phyloP scores from a whole-genome alignment of 768 basidiomycete species.

The Mycena epipterygia region DNA sequence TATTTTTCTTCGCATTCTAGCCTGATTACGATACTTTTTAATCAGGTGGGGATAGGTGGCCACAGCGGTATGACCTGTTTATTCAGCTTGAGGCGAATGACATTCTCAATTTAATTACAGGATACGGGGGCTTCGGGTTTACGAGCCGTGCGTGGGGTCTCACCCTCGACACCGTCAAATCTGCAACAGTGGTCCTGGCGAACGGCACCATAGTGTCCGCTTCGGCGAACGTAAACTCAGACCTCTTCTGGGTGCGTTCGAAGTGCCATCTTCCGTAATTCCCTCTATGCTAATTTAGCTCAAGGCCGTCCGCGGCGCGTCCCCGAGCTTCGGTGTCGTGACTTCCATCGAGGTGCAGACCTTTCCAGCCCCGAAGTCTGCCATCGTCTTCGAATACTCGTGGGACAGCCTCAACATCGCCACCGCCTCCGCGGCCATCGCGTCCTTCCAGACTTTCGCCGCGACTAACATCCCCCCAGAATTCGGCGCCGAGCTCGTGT shows the following conservation, averaged over 20 bases:
- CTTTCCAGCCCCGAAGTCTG: constrained; percentile 53
- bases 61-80: constrained; percentile 52
- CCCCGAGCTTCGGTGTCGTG: constrained; percentile 57
- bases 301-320: constrained; percentile 58
- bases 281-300: background rate
- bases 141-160: constrained; percentile 66
- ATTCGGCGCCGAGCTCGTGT: constrained; percentile 51
- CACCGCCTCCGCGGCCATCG: constrained; percentile 47
- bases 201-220: constrained; percentile 58
- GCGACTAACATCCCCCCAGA: constrained; percentile 49
- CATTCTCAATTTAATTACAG: background rate
- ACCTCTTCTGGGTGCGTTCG: constrained; percentile 65
- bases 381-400: constrained; percentile 52
- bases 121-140: constrained; percentile 65
- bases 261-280: background rate
- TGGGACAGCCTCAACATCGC: constrained; percentile 50
- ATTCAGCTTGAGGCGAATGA: background rate
- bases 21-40: background rate
- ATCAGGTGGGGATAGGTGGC: constrained; percentile 59
- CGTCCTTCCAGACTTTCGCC: constrained; percentile 52
- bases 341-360: constrained; percentile 57
- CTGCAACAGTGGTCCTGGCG: constrained; percentile 58
- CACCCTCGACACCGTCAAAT: constrained; percentile 59
- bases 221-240: constrained; percentile 51
- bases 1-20: background rate